Evolutionary conservation across 1,284 basidiomycete species (phyloP).

Genomic region (Tilletia walkeri): DNA sequence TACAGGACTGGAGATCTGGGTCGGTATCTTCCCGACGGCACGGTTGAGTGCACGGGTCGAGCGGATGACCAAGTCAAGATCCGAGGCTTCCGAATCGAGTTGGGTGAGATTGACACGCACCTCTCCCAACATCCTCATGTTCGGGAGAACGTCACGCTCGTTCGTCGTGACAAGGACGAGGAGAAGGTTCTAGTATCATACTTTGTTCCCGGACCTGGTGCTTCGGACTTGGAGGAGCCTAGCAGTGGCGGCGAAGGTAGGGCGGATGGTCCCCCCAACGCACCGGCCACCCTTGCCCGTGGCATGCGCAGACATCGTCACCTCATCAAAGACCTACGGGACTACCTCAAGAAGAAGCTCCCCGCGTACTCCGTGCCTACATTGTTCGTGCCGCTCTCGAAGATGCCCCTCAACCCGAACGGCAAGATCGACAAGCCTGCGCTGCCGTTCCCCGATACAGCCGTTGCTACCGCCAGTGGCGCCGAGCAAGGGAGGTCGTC

Average conservation of each 20-base stretch:
- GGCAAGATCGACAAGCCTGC: conserved; percentile 99
- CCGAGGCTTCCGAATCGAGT: conserved; percentile 96
- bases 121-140: conserved; percentile 89
- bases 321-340: conserved; percentile 82
- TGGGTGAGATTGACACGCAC: conserved; percentile 97
- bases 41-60: conserved; percentile 93
- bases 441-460: conserved; percentile 97
- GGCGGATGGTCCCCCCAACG: conserved; percentile 25
- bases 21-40: conserved; percentile 86
- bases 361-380: conserved; percentile 64
- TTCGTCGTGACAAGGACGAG: conserved; percentile 96
- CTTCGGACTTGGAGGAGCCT: conserved; percentile 66
- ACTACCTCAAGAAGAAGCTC: conserved; percentile 94
- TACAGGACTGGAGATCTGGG: conserved; percentile 96
- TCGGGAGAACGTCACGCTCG: conserved; percentile 93
- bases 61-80: conserved; percentile 99
- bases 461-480: conserved; percentile 61
- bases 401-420: conserved; percentile 98
- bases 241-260: conserved; percentile 60
- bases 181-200: conserved; percentile 98
- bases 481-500: conserved; percentile 32
- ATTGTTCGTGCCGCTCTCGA: conserved; percentile 77
- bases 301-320: conserved; percentile 60
- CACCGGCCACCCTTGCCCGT: conserved; percentile 37
- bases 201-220: conserved; percentile 84